Evolutionary conservation across 768 basidiomycete species (phyloP), one percentile per base, ranked within the genome.

Genomic region (Leucogyrophana mollusca): DNA sequence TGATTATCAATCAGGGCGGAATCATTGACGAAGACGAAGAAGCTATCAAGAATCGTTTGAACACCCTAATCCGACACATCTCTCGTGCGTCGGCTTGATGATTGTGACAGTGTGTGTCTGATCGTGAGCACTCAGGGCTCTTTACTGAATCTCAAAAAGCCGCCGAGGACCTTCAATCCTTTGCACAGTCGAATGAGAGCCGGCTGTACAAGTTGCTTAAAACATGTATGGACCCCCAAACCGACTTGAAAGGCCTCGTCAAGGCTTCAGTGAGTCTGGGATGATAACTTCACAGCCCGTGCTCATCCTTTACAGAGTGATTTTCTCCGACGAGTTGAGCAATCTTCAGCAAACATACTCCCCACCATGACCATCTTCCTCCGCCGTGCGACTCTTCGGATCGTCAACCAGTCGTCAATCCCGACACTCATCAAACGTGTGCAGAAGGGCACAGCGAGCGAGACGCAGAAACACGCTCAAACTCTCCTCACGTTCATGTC

Each of bases 1-100:
- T 52, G 21, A 55, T 42, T 33, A 24, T n/a, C 38, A 13, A 40
- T 5, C 50, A 96, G 93, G 94, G 93, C 1, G 95, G 95, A 1
- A 76, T 93, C 36, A 88, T 96, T 40, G 94, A 96, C 56, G 80
- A 87, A 51, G 74, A 92, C 51, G 89, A 90, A 57, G 87, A 88
- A 36, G 58, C 58, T 1, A 68, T 90, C 42, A 72, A 71, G 40
- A 74, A 72, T 13, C 73, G 73, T 40, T 70, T 96, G 24, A 77
- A 78, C 34, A 56, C 53, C 4, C 57, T 82, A 13, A 77, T 83
- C 45, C 76, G 79, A 47, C 70, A 76, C 25, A 63, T 94, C 10
- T 73, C 89, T 34, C 60, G 90, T 90, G 52, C 22, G 79, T 70
- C 37, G n/a, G 24, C 35, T 25, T 38, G 17, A 45, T 45, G 11